phyloP scores from a whole-genome alignment of 352 stramenopile genomes.

The Globisporangium spinosum region DNA sequence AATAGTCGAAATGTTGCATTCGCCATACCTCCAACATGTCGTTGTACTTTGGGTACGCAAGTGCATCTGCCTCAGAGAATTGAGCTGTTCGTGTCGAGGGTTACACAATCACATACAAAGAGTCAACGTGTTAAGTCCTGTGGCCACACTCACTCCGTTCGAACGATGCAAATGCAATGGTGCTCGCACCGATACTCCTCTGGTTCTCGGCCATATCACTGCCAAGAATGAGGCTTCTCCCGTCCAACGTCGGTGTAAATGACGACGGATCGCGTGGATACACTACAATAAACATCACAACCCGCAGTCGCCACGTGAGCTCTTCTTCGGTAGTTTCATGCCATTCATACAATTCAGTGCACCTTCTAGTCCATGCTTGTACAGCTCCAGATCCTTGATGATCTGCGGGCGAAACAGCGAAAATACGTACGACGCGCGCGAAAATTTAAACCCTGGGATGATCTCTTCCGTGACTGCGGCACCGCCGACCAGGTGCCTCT shows the following conservation, averaged over 20 bases:
- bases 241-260: constrained; percentile 83
- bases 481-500: constrained; percentile 82
- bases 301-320: neutral
- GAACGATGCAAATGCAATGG: neutral
- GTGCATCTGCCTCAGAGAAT: constrained; percentile 74
- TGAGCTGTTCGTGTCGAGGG: constrained; percentile 41
- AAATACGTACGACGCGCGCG: constrained; percentile 88
- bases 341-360: neutral
- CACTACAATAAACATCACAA: constrained; percentile 29
- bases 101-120: neutral
- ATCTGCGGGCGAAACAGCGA: constrained; percentile 88
- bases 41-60: constrained; percentile 81
- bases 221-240: constrained; percentile 75
- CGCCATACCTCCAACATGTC: constrained; percentile 61
- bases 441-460: constrained; percentile 90
- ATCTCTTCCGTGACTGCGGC: constrained; percentile 91
- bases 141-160: neutral
- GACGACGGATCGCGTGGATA: constrained; percentile 82
- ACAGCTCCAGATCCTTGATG: constrained; percentile 84
- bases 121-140: neutral
- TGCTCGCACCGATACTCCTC: constrained; percentile 55
- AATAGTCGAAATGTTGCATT: neutral
- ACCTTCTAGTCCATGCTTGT: constrained; percentile 77
- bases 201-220: constrained; percentile 75
- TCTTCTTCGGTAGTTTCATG: neutral